Base-by-base conservation (phyloP, 805 yeast species). In the Yamadazyma philogaea region DNA sequence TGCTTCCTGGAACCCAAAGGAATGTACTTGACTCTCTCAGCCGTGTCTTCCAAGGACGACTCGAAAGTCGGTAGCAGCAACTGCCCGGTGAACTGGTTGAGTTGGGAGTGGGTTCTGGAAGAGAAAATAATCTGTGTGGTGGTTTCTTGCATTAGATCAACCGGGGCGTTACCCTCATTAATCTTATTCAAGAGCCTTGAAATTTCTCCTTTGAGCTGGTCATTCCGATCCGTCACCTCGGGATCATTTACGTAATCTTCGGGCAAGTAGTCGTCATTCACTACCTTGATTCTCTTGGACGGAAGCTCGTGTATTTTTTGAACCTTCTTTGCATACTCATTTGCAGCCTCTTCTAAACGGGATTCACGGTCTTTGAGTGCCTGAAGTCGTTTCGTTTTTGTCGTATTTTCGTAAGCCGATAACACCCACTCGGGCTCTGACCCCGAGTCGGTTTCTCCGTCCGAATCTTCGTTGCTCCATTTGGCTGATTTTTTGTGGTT, bases 91-190 rank as follows among this genome's bases (percentile, higher is more conserved):
- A 90, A 86, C 56, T 90, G 98, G 28, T 72, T 70, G 34, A 90
- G 66, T 57, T 90, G 98, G 0, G 96, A 87, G 55, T 90, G 97
- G 0, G 98, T 90, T 60, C 98, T 69, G 2, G 96, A 87, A 0
- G 95, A 74, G 56, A 81, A 89, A 51, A 64, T 77, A 1, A 90
- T 78, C 50, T 53, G 3, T 47, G 45, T 0, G 77, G 68, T 30
- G n/a, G 35, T 35, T 3, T 40, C 33, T 10, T 36, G 18, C 10
- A 47, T 51, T 32, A 52, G 59, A 4, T 41, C 24, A n/a, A 45
- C 44, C 5, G 56, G 51, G 4, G 42, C 44, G 1, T 62, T 56
- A 24, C 63, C 72, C 0, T 78, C 63, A 26, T 32, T 7, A 11
- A 33, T 32, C 46, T 74, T 71, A 5, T 63, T 60, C 35, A 83